These are phyloP conservation scores for Arachis stenosperma DNA, from an alignment of 306 rosid species.

Conservation along the genomic window DNA sequence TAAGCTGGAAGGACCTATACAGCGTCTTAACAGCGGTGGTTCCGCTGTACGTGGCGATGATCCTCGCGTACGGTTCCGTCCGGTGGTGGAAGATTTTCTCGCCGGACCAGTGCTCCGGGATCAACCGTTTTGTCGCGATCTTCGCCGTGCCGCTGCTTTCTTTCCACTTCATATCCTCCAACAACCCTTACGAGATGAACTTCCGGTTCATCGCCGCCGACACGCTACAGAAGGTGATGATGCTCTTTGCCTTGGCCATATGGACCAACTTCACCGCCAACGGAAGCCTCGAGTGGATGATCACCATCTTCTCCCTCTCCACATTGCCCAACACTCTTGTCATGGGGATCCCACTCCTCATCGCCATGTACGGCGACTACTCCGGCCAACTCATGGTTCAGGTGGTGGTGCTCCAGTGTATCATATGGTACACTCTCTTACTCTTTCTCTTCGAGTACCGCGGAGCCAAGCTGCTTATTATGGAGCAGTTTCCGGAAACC, in stretches of 20 bases:
- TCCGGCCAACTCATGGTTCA: constrained; percentile 87
- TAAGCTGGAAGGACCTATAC: constrained; percentile 76
- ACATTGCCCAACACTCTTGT: constrained; percentile 92
- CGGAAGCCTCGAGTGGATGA: constrained; percentile 96
- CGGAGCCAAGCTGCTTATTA: constrained; percentile 85
- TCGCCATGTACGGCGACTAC: constrained; percentile 78
- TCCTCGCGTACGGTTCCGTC: constrained; percentile 92
- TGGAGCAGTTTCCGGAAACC: constrained; percentile 98
- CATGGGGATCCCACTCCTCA: constrained; percentile 91
- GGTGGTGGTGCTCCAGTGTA: constrained; percentile 92
- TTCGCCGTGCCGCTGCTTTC: constrained; percentile 95
- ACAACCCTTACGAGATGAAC: constrained; percentile 85
- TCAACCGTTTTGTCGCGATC: constrained; percentile 93
- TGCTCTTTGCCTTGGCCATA: constrained; percentile 60
- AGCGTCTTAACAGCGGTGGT: constrained; percentile 82
- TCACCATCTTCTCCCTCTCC: constrained; percentile 91
- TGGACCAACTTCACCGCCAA: constrained; percentile 84
- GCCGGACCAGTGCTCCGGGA: constrained; percentile 99
- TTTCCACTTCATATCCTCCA: constrained; percentile 84
- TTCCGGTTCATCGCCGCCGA: constrained; percentile 97
- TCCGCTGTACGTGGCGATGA: constrained; percentile 96
- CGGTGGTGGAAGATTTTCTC: constrained; percentile 99
- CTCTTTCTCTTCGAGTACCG: constrained; percentile 94
- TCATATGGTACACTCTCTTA: constrained; percentile 90
- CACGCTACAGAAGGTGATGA: constrained; percentile 87